Evolutionary conservation across 192 early-diverging fungal genomes (phyloP).

Genomic region (Rhizophagus clarus): DNA sequence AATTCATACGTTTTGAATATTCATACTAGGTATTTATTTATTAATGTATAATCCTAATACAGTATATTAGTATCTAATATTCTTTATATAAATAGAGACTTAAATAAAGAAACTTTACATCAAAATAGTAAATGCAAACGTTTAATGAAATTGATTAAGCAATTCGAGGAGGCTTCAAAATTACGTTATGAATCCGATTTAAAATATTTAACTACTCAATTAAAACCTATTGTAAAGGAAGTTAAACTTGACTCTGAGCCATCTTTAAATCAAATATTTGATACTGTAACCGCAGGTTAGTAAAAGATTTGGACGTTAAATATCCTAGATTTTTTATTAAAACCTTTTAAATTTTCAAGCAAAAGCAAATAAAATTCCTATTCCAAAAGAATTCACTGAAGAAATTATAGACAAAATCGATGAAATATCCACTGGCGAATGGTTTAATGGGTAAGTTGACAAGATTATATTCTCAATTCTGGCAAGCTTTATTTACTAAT

Average conservation of each 20-base stretch:
- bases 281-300: conserved; percentile 13
- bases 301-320: no score
- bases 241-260: conserved; percentile 41
- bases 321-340: not conserved
- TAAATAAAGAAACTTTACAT: not conserved
- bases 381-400: conserved; percentile 38
- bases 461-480: not conserved
- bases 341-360: conserved; percentile 25
- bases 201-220: conserved; percentile 17
- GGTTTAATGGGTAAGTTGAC: conserved; percentile 36
- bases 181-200: conserved; percentile 30
- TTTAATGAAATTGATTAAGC: not conserved
- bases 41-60: not conserved
- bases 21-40: conserved; percentile 36
- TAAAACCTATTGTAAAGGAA: conserved; percentile 36
- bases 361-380: conserved; percentile 36
- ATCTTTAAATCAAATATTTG: conserved; percentile 43
- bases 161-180: not conserved
- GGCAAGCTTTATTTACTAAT: not conserved
- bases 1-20: conserved; percentile 33
- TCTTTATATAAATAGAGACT: not conserved
- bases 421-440: conserved; percentile 36
- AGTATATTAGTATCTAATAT: not conserved
- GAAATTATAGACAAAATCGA: conserved; percentile 34
- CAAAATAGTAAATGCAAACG: not conserved